A percentile compares a stretch with the other conserved stretches of the same genome.
Evolutionary conservation across 768 basidiomycete genomes (phyloP).

Genomic region (Fibroporia radiculosa): DNA sequence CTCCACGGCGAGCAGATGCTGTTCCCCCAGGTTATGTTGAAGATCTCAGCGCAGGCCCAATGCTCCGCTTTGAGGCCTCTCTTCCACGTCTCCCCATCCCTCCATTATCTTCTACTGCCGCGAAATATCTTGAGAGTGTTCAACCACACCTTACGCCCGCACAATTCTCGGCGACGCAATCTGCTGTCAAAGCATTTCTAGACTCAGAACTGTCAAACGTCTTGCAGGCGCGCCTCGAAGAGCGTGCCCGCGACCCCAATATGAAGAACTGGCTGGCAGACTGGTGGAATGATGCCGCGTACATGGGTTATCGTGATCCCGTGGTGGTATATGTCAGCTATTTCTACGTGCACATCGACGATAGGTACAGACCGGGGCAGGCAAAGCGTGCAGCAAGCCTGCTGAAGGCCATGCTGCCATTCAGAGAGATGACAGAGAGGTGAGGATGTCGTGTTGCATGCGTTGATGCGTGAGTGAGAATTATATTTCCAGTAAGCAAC

Average conservation of each 20-base stretch:
- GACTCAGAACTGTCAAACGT: slow-evolving; percentile 57
- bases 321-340: slow-evolving; percentile 93
- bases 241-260: slow-evolving; percentile 55
- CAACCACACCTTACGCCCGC: slow-evolving; percentile 64
- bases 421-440: slow-evolving; percentile 79
- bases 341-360: slow-evolving; percentile 84
- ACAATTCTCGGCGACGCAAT: slow-evolving; percentile 52
- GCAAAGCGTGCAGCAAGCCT: slow-evolving; percentile 74
- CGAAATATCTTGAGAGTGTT: slow-evolving; percentile 85
- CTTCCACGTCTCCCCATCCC: slow-evolving; percentile 81
- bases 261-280: slow-evolving; percentile 83
- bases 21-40: slow-evolving; percentile 40
- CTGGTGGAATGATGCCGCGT: slow-evolving; percentile 97
- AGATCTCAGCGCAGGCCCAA: slow-evolving; percentile 52
- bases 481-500: slow-evolving; percentile 33
- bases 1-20: slow-evolving; percentile 22
- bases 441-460: slow-evolving; percentile 26
- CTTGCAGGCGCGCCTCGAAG: slow-evolving; percentile 73
- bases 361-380: slow-evolving; percentile 44
- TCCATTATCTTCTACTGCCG: slow-evolving; percentile 67
- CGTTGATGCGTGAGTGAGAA: background rate
- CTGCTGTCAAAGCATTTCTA: slow-evolving; percentile 60
- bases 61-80: slow-evolving; percentile 69
- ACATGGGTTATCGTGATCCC: slow-evolving; percentile 82
- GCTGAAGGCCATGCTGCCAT: slow-evolving; percentile 79